Percentiles rank a stretch among this genome's conserved stretches.
phyloP scores from a whole-genome alignment of 2,329 filamentous ascomycete genomes.

The Atkinsonella hypoxylon region DNA sequence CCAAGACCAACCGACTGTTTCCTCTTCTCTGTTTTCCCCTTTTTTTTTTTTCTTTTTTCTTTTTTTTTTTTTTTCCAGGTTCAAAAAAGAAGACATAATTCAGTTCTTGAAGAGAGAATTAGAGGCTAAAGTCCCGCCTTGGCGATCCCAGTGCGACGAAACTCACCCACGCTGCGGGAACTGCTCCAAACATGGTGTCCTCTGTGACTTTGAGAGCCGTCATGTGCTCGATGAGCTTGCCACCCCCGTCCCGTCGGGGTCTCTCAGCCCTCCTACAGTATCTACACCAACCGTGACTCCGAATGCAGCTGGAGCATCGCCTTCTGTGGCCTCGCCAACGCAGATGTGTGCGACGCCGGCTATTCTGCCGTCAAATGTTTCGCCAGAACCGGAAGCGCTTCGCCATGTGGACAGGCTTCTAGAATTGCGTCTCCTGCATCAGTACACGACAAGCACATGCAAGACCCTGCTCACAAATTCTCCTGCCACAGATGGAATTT shows the following conservation, averaged over 20 bases:
- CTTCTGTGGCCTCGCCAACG: conserved; percentile 17
- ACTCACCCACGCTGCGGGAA: conserved; percentile 53
- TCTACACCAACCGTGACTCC: conserved; percentile 4
- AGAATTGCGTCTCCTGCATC: conserved; percentile 52
- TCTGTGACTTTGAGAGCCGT: conserved; percentile 51
- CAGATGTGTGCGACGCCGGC: conserved; percentile 21
- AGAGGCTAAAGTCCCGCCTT: background rate
- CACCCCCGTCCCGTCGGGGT: conserved; percentile 19
- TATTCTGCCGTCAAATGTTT: conserved; percentile 10
- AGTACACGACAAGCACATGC: conserved; percentile 49
- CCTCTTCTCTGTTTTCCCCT: too few species aligned
- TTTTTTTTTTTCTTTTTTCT: too few species aligned
- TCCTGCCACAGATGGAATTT: conserved; percentile 40
- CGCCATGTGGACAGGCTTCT: conserved; percentile 34
- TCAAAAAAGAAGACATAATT: background rate
- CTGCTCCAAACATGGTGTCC: conserved; percentile 54
- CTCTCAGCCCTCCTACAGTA: conserved; percentile 9
- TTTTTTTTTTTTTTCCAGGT: too few species aligned
- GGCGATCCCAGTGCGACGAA: conserved; percentile 44
- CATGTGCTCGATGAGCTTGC: conserved; percentile 32
- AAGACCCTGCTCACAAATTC: conserved; percentile 46
- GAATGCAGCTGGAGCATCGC: conserved; percentile 7
- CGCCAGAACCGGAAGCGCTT: conserved; percentile 19
- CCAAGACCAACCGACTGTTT: background rate
- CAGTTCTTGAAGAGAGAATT: background rate